Evolutionary conservation across 306 rosid species (phyloP).

Genomic region (Quercus alba): DNA sequence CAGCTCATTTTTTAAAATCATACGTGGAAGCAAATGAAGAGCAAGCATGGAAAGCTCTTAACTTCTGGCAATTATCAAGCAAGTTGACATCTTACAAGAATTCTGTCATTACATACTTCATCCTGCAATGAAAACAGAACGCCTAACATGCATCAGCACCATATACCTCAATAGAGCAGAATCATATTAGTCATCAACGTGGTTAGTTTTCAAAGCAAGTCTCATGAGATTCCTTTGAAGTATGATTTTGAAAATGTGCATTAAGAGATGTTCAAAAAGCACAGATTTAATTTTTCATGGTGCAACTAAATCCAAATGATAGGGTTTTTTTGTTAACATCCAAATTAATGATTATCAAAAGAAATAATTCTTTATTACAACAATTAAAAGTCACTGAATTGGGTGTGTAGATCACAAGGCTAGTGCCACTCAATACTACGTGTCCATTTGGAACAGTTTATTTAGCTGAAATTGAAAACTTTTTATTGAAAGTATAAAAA

Average conservation of each 20-base stretch:
- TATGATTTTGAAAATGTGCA: background rate
- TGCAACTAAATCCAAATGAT: background rate
- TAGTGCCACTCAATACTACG: background rate
- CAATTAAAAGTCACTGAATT: background rate
- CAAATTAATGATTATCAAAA: background rate
- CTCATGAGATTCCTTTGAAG: no score
- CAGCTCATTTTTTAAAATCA: background rate
- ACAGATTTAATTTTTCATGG: background rate
- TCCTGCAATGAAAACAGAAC: constrained; percentile 41
- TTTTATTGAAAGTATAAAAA: no score
- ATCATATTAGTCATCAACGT: background rate
- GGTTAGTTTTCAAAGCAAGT: background rate
- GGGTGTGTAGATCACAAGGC: background rate
- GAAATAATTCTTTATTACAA: background rate
- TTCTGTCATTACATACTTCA: constrained; percentile 61
- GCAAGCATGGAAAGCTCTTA: background rate
- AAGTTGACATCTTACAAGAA: constrained; percentile 58
- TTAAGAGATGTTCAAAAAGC: background rate
- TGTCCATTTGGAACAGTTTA: background rate
- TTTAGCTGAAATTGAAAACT: no score
- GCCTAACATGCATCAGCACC: background rate
- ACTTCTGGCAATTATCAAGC: background rate
- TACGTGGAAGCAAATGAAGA: background rate
- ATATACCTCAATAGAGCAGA: background rate
- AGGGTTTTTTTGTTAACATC: background rate